Base-by-base conservation (phyloP, 768 basidiomycete genomes). In the Suillus alpinus region DNA sequence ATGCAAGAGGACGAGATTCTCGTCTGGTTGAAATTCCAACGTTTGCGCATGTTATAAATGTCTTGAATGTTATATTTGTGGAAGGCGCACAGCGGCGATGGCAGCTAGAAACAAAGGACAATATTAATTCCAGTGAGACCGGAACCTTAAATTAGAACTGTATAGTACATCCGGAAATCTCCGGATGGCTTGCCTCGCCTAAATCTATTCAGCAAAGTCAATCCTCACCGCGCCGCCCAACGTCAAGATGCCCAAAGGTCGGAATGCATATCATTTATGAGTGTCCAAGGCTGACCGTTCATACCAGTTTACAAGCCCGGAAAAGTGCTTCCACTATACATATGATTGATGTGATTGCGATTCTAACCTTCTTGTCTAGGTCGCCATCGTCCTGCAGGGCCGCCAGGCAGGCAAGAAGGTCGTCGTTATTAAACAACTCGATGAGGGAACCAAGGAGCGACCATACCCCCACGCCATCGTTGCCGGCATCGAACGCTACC, bases 391-490 rank as follows among this genome's bases (percentile, higher is more conserved):
- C 77, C 92, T 98, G 75, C 92, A 95, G 80, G 97, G 97, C 75
- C 95, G 97, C 75, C 97, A 98, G 77, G 97, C 97, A 67, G 97
- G 97, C 74, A 94, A 93, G 83, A 99, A 99, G 84, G 96, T 98
- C 68, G 96, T 99, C 63, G 92, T 98, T 67, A 94, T 99, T 79
- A 97, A 95, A 81, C 96, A 98, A 78, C 75, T 88, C 64, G 97
- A 99, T 74, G 97, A 98, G 75, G 95, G 95, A 44, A 94, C 90
- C 68, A 98, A 98, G 80, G 94, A 95, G 68, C 85, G 93, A 65
- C 93, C 89, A 59, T 99, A 97, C 81, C 92, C 96, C 66, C 95
- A 99, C 76, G 97, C 97, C 69, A 89, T 99, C 73, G 96, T 98
- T 73, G 97, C 95, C 61, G 97, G 97, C 67, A 86, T 99, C 74